phyloP scores from a whole-genome alignment of 2,329 filamentous ascomycete species.

The Cladosporium sphaerospermum region DNA sequence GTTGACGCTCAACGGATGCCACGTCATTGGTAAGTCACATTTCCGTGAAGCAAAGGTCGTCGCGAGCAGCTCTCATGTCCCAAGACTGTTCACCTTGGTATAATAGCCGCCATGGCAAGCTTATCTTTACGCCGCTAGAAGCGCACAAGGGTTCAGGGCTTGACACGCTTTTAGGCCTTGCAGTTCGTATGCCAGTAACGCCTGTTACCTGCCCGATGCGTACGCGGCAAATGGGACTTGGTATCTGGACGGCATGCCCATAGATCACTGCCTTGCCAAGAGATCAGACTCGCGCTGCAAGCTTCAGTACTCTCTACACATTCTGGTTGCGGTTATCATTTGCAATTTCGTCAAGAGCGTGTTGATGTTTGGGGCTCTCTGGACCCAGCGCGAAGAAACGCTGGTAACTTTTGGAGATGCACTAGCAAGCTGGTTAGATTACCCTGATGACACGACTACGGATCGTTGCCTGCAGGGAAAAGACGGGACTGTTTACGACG shows the following conservation, averaged over 20 bases:
- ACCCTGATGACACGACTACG: conserved; percentile 14
- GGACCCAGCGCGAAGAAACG: conserved; percentile 15
- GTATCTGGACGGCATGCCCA: not conserved
- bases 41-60: too few relatives aligned
- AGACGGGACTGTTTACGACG: not conserved
- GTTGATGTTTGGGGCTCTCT: conserved; percentile 20
- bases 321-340: conserved; percentile 21
- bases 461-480: not conserved
- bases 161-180: too few relatives aligned
- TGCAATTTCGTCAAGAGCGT: conserved; percentile 22
- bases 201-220: not conserved
- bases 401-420: conserved; percentile 27
- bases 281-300: conserved; percentile 16
- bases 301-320: conserved; percentile 25
- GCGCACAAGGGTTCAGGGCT: too few relatives aligned
- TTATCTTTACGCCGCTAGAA: not conserved
- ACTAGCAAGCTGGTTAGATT: conserved; percentile 22
- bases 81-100: too few relatives aligned
- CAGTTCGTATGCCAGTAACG: not conserved
- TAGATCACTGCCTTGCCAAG: not conserved
- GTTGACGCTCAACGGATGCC: too few relatives aligned
- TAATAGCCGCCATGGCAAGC: not conserved
- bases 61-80: too few relatives aligned
- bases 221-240: not conserved
- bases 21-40: too few relatives aligned